A percentile compares a stretch with the other conserved stretches of the same genome.
Evolutionary conservation across 1,284 basidiomycete genomes (phyloP).

Genomic region (Cryptococcus sp.): DNA sequence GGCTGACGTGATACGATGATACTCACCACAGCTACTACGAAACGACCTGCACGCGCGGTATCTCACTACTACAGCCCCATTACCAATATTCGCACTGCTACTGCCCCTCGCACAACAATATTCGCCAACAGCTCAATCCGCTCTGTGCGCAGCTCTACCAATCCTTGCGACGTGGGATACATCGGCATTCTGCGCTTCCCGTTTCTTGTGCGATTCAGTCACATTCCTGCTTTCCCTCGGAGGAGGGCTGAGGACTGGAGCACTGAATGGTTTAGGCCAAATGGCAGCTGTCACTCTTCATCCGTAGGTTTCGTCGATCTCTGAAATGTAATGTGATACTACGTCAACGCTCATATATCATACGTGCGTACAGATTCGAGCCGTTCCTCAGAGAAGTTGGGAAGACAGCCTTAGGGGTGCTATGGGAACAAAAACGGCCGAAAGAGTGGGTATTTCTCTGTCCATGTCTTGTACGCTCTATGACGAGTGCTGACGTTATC

Average conservation of each 20-base stretch:
- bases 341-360: background rate
- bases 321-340: background rate
- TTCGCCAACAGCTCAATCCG: slow-evolving; percentile 10
- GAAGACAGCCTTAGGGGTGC: slow-evolving; percentile 16
- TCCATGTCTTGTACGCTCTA: background rate
- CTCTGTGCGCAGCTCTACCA: slow-evolving; percentile 34
- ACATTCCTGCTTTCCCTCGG: slow-evolving; percentile 16
- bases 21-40: slow-evolving; percentile 22
- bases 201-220: slow-evolving; percentile 20
- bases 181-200: slow-evolving; percentile 15
- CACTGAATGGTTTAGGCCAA: slow-evolving; percentile 31
- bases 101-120: slow-evolving; percentile 13
- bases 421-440: slow-evolving; percentile 9
- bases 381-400: slow-evolving; percentile 26
- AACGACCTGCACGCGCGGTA: slow-evolving; percentile 28
- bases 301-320: slow-evolving; percentile 15
- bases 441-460: slow-evolving; percentile 17
- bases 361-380: slow-evolving; percentile 25
- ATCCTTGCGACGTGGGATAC: slow-evolving; percentile 39
- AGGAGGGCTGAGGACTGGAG: slow-evolving; percentile 3
- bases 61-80: slow-evolving; percentile 22
- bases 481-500: background rate
- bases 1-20: background rate
- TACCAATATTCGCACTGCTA: slow-evolving; percentile 25
- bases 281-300: slow-evolving; percentile 30